Base-by-base conservation (phyloP, 2,329 filamentous ascomycete genomes). In the Clonostachys rhizophaga region DNA sequence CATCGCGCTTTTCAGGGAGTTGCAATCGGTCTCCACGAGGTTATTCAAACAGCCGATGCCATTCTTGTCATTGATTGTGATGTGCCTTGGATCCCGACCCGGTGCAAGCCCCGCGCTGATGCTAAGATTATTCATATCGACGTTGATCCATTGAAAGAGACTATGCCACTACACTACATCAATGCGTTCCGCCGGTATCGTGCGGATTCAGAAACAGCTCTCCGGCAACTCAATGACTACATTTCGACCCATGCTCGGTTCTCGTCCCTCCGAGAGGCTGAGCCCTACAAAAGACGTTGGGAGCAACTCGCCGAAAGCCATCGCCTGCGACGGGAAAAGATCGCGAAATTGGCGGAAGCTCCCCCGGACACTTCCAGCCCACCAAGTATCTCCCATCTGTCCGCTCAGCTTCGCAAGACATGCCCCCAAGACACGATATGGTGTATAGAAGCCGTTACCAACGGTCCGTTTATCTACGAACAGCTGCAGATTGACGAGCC, bases 1-100 rank as follows among this genome's bases (percentile, higher is more conserved):
- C 87, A 91, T 56, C 81, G 77, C 2, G 81, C 69, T 1, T 89
- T 80, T 70, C 61, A 89, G 12, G 86, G 91, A 3, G 64, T 94
- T 44, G 77, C 83, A 41, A 95, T 84, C 56, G 89, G 90, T 4
- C 41, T 34, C 11, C 85, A 92, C 42, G 87, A 95, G 45, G 74
- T 76, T 40, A 88, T 96, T 60, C 78, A 75, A 49, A 81, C 81
- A 1, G 89, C 91, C 1, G 92, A 96, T 62, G 80, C 90, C 12
- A 95, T 96, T 49, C 55, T 96, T 1, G 86, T 96, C 3, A 61
- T 95, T 20, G 87, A 96, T 64, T 95, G 90, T 53, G 91, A 96
- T 59, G 90, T 96, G 0, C 91, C 91, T 0, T 96, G 91, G 90
- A 91, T 96, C 47, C 84, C 85, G n/a, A 95, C 89, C 0, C 81